Percentiles rank a stretch among this genome's conserved stretches.
Evolutionary conservation across 768 basidiomycete genomes (phyloP).

Genomic region (Leccinum boreale): DNA sequence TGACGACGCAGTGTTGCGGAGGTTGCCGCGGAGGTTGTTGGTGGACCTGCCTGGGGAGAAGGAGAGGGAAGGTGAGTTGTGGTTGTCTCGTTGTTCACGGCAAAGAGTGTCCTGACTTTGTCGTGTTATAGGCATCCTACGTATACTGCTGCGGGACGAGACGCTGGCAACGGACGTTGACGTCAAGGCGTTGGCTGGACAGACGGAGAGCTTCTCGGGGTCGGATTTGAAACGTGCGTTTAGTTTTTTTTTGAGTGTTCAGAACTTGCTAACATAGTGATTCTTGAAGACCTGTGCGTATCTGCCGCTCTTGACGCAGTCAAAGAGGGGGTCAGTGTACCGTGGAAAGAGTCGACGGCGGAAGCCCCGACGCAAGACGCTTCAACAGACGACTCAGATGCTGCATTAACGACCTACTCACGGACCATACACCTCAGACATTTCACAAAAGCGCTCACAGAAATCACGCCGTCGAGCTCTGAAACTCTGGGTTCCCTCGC

Average conservation of each 20-base stretch:
- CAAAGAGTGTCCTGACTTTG: background rate
- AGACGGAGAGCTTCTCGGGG: conserved; percentile 86
- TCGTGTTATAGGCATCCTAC: conserved; percentile 66
- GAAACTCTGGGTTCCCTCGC: conserved; percentile 74
- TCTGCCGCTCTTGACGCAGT: conserved; percentile 89
- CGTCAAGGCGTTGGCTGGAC: conserved; percentile 54
- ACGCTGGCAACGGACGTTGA: conserved; percentile 62
- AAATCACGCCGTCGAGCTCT: conserved; percentile 88
- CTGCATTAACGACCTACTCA: conserved; percentile 8
- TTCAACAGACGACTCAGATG: background rate
- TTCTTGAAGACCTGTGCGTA: conserved; percentile 76
- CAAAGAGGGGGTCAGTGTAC: conserved; percentile 78
- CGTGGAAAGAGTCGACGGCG: conserved; percentile 51
- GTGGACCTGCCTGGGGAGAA: conserved; percentile 86
- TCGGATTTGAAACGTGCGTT: conserved; percentile 90
- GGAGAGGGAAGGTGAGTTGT: conserved; percentile 72
- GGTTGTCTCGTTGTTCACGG: background rate
- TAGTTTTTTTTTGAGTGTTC: background rate
- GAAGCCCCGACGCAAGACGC: conserved; percentile 4
- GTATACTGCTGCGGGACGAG: conserved; percentile 85
- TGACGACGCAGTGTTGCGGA: conserved; percentile 88
- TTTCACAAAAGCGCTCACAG: conserved; percentile 80
- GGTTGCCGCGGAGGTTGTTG: conserved; percentile 80
- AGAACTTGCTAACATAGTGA: conserved; percentile 4
- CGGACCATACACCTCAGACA: conserved; percentile 56